Evolutionary conservation across 2,329 filamentous ascomycete genomes (phyloP).

Genomic region (Ascochyta viciae-villosae): DNA sequence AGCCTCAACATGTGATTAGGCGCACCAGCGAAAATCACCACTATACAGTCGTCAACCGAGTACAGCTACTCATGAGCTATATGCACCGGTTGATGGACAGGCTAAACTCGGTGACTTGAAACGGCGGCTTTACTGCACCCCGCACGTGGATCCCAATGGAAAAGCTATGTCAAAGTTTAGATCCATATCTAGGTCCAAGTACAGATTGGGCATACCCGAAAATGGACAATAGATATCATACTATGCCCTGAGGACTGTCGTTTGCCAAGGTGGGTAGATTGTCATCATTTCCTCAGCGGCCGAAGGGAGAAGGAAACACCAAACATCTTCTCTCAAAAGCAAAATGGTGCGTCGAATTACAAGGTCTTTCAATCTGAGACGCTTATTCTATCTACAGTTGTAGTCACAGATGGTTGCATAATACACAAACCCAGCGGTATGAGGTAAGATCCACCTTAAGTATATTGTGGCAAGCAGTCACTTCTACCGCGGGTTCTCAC

Average conservation of each 20-base stretch:
- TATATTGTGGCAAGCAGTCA: constrained; percentile 2
- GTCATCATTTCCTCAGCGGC: not conserved
- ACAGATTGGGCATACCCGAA: not conserved
- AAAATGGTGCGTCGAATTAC: not conserved
- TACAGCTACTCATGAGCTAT: not conserved
- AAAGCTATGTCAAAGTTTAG: not conserved
- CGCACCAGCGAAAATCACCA: not conserved
- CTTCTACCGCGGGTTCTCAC: constrained; percentile 3
- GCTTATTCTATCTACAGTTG: not conserved
- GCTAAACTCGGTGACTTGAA: constrained; percentile 39
- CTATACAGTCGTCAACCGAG: not conserved
- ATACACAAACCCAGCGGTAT: not conserved
- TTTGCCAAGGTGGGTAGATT: not conserved
- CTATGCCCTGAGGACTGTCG: not conserved
- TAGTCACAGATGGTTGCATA: not conserved
- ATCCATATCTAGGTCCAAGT: not conserved
- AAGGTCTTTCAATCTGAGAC: not conserved
- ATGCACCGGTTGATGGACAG: constrained; percentile 36
- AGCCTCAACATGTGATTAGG: not conserved
- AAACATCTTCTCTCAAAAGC: not conserved
- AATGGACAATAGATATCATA: not conserved
- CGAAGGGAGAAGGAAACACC: constrained; percentile 2
- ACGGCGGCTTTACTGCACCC: constrained; percentile 34
- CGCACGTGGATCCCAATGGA: constrained; percentile 24
- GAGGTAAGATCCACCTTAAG: not conserved